A percentile compares a stretch with the other conserved stretches of the same genome.
Conservation (phyloP, 371 early-diverging fungal genomes). For the Syncephalis fuscata region DNA sequence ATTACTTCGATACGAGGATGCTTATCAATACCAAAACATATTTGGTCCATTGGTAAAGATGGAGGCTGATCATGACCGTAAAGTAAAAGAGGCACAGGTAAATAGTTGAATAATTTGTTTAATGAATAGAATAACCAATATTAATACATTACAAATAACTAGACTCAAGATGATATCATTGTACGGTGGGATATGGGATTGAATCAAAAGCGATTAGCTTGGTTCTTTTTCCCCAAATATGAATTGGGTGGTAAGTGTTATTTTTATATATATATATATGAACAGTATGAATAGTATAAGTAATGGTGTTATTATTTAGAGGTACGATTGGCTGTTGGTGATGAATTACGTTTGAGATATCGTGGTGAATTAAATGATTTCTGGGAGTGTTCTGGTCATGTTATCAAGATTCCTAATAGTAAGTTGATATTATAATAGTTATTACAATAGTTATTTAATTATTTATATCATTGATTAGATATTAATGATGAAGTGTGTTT, state of each 20-base stretch:
- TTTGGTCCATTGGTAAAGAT: constrained; percentile 90
- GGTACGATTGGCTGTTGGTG: constrained; percentile 87
- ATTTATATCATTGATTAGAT: constrained; percentile 20
- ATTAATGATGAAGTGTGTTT: constrained; percentile 86
- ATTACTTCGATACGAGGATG: constrained; percentile 81
- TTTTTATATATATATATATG: background rate
- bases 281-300: background rate
- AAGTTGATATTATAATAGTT: constrained; percentile 7
- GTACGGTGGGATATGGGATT: constrained; percentile 96
- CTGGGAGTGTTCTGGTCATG: constrained; percentile 85
- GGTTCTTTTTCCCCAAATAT: constrained; percentile 81
- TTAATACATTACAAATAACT: no score
- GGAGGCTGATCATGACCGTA: constrained; percentile 94
- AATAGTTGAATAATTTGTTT: background rate
- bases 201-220: constrained; percentile 84
- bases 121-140: background rate
- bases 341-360: constrained; percentile 82
- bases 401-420: constrained; percentile 91
- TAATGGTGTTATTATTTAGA: constrained; percentile 22
- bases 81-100: constrained; percentile 84
- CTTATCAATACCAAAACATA: constrained; percentile 91
- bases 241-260: constrained; percentile 41
- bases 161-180: constrained; percentile 84
- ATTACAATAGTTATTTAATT: background rate
- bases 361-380: constrained; percentile 68